Base-by-base conservation (phyloP, 345 rosid genomes). In the Eucalyptus regnans region DNA sequence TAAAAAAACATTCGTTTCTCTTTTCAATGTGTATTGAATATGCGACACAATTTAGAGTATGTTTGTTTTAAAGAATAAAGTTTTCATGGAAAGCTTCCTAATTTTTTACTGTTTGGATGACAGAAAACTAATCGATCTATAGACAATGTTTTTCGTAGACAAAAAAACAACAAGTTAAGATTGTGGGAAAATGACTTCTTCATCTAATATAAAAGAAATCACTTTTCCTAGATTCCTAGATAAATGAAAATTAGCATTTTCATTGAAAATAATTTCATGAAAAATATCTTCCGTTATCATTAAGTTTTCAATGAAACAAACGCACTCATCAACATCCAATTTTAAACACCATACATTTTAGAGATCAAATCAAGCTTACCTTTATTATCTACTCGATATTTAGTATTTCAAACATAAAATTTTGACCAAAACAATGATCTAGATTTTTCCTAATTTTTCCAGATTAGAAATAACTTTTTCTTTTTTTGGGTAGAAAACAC, bases 81-180 rank as follows among this genome's bases (percentile, higher is more conserved):
- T 29, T 62, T 62, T 62, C 0, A 1, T 1, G 25, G 58, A 8
- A 52, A 52, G 23, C 15, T 62, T 12, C 15, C 17, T 7, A 27
- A 62, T 6, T 62, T 27, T 29, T 62, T 3, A 9, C 7, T 62
- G 1, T 13, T 27, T 62, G 31, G 17, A 29, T 13, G 71, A 62
- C 0, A 6, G 0, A 62, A 62, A 27, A 12, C 8, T 6, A 62
- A 6, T 62, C 0, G 9, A 7, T 62, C 0, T 62, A 58, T 14
- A 0, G 14, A 58, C 6, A 58, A 58, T 25, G 0, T 25, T 25
- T 58, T 58, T 14, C n/a, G 0, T 58, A 3, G 25, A 3, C 25
- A 1, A 52, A 52, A 51, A 52, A 20, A 20, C 23, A 20, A 52
- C 1, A 52, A 4, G 68, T 4, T 62, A 12, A 62, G 33, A 62